These are phyloP conservation scores for Podochytrium sp. DNA, from an alignment of 192 early-diverging fungal genomes.

Conservation along the genomic window DNA sequence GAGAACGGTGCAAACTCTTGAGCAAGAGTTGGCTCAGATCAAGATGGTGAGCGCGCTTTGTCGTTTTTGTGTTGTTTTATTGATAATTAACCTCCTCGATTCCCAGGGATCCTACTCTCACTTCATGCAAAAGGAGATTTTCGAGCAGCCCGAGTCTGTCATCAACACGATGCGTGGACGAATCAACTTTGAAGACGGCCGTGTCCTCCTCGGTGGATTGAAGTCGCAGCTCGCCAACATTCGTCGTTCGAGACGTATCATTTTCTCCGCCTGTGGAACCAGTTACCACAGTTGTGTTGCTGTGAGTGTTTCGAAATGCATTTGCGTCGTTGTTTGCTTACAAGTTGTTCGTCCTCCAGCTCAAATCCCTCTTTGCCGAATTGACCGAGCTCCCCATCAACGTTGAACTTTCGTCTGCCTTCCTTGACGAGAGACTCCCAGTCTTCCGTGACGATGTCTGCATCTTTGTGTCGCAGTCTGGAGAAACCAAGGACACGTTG, in stretches of 20 bases:
- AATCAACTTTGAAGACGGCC: conserved; percentile 62
- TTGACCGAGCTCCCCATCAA: conserved; percentile 64
- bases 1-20: conserved; percentile 62
- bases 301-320: conserved; percentile 35
- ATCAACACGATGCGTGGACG: conserved; percentile 71
- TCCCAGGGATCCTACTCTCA: conserved; percentile 56
- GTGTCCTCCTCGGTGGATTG: conserved; percentile 59
- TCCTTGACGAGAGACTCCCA: conserved; percentile 61
- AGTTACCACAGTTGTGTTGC: conserved; percentile 63
- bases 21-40: conserved; percentile 64
- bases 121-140: conserved; percentile 72
- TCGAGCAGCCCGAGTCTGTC: conserved; percentile 67
- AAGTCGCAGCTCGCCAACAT: conserved; percentile 60
- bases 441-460: conserved; percentile 70
- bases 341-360: conserved; percentile 26
- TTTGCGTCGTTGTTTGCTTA: not conserved
- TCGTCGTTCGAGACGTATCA: conserved; percentile 60
- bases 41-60: conserved; percentile 39
- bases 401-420: conserved; percentile 59
- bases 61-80: not conserved
- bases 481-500: conserved; percentile 67
- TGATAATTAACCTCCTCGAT: not conserved
- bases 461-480: conserved; percentile 68
- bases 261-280: conserved; percentile 67
- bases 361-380: conserved; percentile 62